phyloP scores from a whole-genome alignment of 129 eudicot species.

The Lonicera japonica region DNA sequence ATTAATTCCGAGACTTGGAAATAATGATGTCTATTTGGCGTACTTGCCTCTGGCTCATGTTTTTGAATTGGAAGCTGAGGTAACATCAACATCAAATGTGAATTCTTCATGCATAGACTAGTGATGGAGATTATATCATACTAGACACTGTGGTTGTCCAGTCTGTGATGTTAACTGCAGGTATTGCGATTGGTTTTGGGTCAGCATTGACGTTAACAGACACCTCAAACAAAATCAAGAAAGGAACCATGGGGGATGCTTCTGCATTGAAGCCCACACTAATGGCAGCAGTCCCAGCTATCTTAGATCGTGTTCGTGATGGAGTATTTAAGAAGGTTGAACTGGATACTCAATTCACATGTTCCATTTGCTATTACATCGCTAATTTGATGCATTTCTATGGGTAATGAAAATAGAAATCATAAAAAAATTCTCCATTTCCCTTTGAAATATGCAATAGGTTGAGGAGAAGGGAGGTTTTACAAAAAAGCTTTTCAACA shows the following conservation, averaged over 20 bases:
- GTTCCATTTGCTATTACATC: background rate
- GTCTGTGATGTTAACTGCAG: conserved; percentile 84
- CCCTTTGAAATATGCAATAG: conserved; percentile 18
- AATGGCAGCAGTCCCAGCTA: conserved; percentile 96
- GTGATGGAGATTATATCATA: conserved; percentile 4
- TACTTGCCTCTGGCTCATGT: conserved; percentile 95
- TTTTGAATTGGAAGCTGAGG: conserved; percentile 96
- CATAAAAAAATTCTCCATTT: background rate
- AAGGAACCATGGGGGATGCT: conserved; percentile 93
- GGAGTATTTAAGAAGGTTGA: conserved; percentile 82
- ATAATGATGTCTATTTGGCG: conserved; percentile 76
- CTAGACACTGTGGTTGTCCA: conserved; percentile 30
- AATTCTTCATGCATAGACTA: background rate
- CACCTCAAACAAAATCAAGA: conserved; percentile 79
- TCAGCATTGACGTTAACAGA: conserved; percentile 90
- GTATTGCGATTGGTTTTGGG: conserved; percentile 75
- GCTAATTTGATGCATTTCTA: background rate
- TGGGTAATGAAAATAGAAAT: background rate
- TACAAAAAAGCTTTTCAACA: conserved; percentile 57
- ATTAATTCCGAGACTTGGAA: conserved; percentile 66
- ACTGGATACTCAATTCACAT: background rate
- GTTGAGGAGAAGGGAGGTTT: conserved; percentile 90
- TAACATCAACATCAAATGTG: conserved; percentile 29
- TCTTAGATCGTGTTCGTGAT: conserved; percentile 90
- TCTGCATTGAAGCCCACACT: conserved; percentile 74